These are phyloP conservation scores for Pseudogymnoascus sp. DNA, from an alignment of 2,329 filamentous ascomycete species.

Conservation along the genomic window DNA sequence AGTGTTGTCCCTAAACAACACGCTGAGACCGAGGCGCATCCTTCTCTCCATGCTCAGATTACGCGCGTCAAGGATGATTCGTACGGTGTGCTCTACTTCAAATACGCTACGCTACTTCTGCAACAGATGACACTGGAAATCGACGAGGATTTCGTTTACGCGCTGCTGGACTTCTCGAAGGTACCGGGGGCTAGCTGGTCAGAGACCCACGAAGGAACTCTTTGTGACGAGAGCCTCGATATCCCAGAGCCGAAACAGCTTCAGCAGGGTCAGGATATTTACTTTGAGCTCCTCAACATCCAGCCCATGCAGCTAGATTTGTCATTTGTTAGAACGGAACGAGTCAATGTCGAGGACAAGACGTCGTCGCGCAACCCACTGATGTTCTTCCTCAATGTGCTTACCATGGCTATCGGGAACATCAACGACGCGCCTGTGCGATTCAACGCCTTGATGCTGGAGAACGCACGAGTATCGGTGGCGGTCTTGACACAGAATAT, in stretches of 20 bases:
- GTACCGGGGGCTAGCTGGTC: constrained; percentile 85
- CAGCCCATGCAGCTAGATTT: constrained; percentile 98
- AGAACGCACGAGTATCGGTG: constrained; percentile 88
- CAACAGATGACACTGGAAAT: constrained; percentile 98
- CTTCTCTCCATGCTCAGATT: constrained; percentile 84
- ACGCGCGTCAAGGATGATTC: constrained; percentile 97
- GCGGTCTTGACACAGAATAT: constrained; percentile 78
- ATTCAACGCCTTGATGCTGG: constrained; percentile 86
- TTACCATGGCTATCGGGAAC: constrained; percentile 99
- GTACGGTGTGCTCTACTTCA: constrained; percentile 96
- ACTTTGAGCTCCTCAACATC: constrained; percentile 94
- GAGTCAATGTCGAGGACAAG: constrained; percentile 93
- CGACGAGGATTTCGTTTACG: constrained; percentile 97
- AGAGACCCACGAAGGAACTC: constrained; percentile 65
- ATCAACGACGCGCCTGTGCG: constrained; percentile 95
- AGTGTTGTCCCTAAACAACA: constrained; percentile 96
- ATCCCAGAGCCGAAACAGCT: constrained; percentile 86
- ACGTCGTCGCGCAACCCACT: constrained; percentile 84
- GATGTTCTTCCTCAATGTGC: constrained; percentile 97
- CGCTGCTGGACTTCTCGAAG: constrained; percentile 89
- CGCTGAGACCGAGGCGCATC: constrained; percentile 92
- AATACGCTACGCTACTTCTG: constrained; percentile 87
- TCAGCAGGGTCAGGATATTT: constrained; percentile 84
- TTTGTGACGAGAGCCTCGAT: constrained; percentile 84
- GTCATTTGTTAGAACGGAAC: constrained; percentile 93